Percentiles rank a stretch among this genome's conserved stretches.
Conservation (phyloP, 164 flowering plant genomes). For the Vitis amurensis region DNA sequence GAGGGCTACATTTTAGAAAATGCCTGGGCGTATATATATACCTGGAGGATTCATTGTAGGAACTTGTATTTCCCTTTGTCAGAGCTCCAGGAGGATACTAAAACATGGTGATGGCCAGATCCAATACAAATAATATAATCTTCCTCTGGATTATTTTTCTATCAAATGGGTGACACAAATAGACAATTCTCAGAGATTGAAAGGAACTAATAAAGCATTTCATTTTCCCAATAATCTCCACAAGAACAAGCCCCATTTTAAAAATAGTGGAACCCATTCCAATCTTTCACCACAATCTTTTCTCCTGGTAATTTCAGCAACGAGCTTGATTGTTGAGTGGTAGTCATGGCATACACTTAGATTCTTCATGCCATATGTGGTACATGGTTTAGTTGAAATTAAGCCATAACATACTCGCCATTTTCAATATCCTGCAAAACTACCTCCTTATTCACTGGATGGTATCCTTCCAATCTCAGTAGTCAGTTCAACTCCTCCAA, state of each 20-base stretch:
- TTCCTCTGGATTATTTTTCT: too few relatives aligned
- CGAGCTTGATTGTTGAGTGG: conserved; percentile 38
- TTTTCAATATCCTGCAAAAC: conserved; percentile 41
- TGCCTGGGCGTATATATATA: too few relatives aligned
- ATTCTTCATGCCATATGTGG: conserved; percentile 36
- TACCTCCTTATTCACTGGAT: conserved; percentile 25
- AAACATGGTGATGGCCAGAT: too few relatives aligned
- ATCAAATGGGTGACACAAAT: too few relatives aligned
- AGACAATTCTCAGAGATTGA: too few relatives aligned
- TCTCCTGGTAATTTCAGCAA: conserved; percentile 29
- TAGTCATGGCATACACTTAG: conserved; percentile 40
- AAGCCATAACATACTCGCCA: conserved; percentile 35
- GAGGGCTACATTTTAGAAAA: too few relatives aligned
- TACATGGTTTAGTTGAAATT: conserved; percentile 31
- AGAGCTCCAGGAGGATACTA: too few relatives aligned
- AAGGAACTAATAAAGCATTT: too few relatives aligned
- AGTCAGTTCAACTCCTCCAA: conserved; percentile 2
- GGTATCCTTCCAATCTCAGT: conserved; percentile 30
- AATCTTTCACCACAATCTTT: conserved; percentile 30
- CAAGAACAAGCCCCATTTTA: conserved; percentile 41
- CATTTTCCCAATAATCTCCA: neutral
- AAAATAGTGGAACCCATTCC: conserved; percentile 41
- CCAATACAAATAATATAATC: too few relatives aligned
- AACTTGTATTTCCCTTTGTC: too few relatives aligned
- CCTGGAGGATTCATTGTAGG: too few relatives aligned